phyloP scores from a whole-genome alignment of 2,329 filamentous ascomycete genomes.

The Aspergillus udagawae region DNA sequence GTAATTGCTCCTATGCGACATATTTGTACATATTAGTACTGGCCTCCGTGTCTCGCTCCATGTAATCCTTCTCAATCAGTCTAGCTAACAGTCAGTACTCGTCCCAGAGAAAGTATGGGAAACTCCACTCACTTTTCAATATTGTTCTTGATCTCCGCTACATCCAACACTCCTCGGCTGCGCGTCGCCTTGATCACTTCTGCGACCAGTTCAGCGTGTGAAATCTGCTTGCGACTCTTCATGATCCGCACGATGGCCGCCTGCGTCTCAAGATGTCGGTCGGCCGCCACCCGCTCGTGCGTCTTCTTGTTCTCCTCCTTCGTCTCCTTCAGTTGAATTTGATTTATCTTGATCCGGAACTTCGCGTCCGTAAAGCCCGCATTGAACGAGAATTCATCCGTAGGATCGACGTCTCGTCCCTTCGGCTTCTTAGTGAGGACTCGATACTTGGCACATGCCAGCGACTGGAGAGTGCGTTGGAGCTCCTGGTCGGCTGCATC shows the following conservation, averaged over 20 bases:
- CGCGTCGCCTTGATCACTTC: slow-evolving; percentile 91
- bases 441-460: slow-evolving; percentile 84
- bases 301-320: slow-evolving; percentile 92
- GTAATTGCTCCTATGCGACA: slow-evolving; percentile 50
- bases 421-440: slow-evolving; percentile 83
- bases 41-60: slow-evolving; percentile 68
- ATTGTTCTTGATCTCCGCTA: slow-evolving; percentile 88
- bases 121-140: slow-evolving; percentile 75
- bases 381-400: slow-evolving; percentile 85
- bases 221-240: slow-evolving; percentile 87
- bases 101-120: neutral
- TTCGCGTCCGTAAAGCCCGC: slow-evolving; percentile 71
- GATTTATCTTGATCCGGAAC: slow-evolving; percentile 95
- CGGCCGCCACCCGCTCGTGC: slow-evolving; percentile 81
- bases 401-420: slow-evolving; percentile 70
- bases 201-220: slow-evolving; percentile 78
- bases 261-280: slow-evolving; percentile 93
- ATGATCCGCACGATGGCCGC: slow-evolving; percentile 95
- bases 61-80: slow-evolving; percentile 89
- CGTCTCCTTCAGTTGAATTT: slow-evolving; percentile 95
- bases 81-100: slow-evolving; percentile 40
- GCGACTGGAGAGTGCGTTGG: slow-evolving; percentile 84
- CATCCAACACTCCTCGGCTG: slow-evolving; percentile 78
- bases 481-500: slow-evolving; percentile 66
- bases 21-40: slow-evolving; percentile 60